Evolutionary conservation across 345 rosid species (phyloP), one percentile per base, ranked within the genome.

Genomic region (Brassica rapa): DNA sequence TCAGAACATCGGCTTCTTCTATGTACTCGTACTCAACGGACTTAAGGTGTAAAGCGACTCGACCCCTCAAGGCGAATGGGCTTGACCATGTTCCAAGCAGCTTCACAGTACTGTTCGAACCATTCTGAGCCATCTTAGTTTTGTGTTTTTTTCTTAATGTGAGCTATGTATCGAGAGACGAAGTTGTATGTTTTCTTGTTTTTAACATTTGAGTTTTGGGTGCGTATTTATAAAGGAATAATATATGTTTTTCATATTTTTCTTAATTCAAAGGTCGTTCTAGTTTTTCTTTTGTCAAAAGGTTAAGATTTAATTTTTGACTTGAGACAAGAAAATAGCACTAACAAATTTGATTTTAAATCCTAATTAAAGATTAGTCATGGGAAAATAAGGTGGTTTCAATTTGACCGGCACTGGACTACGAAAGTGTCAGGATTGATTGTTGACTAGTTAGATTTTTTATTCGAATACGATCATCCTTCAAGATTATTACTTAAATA

Each of bases 21-120:
- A 73, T 6, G 56, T 79, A 73, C 55, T 73, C 74, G 12, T 79
- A 62, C 43, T 73, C 78, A 23, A 73, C 78, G 21, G 78, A 79
- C 33, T 79, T 79, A 5, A 79, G 70, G 15, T 79, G 73, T 43
- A 79, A 62, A 72, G 82, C 82, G 16, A 79, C 70, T 67, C 70
- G 77, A 57, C 78, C 82, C 46, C 82, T 79, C 9, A 73, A 24
- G 8, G 78, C 82, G 6, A 30, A 79, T 59, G 82, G 74, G 16
- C 82, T 79, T 66, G 32, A 64, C 78, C 78, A 79, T 66, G 73
- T 23, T 30, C 82, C 82, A 10, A 79, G 7, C 21, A 79, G 63
- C 43, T 66, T 79, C 71, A 78, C 77, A 37, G 16, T 62, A 3
- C 30, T 39, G 7, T 53, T 63, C 6, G 65, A 70, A 70, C 71